A percentile compares a stretch with the other conserved stretches of the same genome.
phyloP scores from a whole-genome alignment of 1,284 basidiomycete species.

The Pulchroboletus neoregius region DNA sequence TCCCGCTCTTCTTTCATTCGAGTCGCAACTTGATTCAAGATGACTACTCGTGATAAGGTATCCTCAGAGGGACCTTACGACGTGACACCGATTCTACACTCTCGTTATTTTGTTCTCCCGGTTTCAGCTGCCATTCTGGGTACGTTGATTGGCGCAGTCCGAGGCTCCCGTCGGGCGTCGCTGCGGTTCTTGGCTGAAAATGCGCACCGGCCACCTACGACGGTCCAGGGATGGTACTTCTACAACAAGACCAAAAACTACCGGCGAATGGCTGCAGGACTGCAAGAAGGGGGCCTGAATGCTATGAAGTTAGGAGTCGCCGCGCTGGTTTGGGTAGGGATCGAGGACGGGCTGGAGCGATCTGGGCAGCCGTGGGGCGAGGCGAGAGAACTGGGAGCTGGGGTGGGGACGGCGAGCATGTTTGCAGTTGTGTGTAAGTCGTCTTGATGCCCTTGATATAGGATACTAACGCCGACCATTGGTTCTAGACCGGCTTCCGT shows the following conservation, averaged over 20 bases:
- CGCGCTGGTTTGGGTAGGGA: constrained; percentile 59
- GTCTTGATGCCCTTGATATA: background rate
- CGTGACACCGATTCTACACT: constrained; percentile 30
- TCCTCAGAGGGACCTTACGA: constrained; percentile 23
- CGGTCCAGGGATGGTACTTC: constrained; percentile 84
- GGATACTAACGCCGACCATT: background rate
- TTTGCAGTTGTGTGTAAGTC: constrained; percentile 63
- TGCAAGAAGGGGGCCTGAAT: constrained; percentile 61
- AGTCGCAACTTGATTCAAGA: constrained; percentile 7
- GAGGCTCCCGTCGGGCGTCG: constrained; percentile 62
- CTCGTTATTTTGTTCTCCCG: constrained; percentile 44
- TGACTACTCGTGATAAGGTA: constrained; percentile 13
- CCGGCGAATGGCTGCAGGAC: constrained; percentile 67
- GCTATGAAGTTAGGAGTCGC: constrained; percentile 53
- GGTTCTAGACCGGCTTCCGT: constrained; percentile 55
- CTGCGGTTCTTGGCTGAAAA: constrained; percentile 59
- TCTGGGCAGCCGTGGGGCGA: constrained; percentile 45
- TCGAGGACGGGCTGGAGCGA: constrained; percentile 58
- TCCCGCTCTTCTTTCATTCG: background rate
- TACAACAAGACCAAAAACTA: constrained; percentile 94
- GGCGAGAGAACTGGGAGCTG: constrained; percentile 58
- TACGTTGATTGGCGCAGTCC: constrained; percentile 61
- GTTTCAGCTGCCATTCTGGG: constrained; percentile 57
- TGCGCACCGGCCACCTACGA: constrained; percentile 74
- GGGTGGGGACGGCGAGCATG: constrained; percentile 55